Percentiles rank a stretch among this genome's conserved stretches.
Conservation (phyloP, 345 rosid genomes). For the Eucalyptus leucophloia region DNA sequence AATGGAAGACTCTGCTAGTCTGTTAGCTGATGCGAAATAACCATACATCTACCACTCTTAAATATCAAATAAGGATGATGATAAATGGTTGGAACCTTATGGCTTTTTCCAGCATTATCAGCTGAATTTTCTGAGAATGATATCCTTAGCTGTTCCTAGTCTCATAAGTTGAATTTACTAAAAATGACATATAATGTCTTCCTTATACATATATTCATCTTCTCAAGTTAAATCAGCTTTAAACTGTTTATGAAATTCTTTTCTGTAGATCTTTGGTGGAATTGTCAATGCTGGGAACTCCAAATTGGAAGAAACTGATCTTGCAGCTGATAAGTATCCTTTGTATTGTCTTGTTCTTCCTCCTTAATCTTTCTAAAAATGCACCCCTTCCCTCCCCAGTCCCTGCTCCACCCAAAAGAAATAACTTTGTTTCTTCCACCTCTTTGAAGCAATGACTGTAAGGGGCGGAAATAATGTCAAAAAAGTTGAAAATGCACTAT, state of each 20-base stretch:
- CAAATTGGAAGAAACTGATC: slow-evolving; percentile 38
- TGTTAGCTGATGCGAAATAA: not conserved
- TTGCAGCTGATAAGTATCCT: slow-evolving; percentile 90
- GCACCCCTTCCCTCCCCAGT: not conserved
- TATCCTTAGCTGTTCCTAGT: not conserved
- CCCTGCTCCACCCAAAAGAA: not conserved
- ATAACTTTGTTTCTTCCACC: not conserved
- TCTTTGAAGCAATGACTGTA: not conserved
- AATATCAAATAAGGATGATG: not conserved
- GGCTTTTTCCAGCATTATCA: not conserved
- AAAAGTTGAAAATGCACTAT: not conserved
- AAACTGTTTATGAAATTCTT: not conserved
- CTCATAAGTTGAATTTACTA: not conserved
- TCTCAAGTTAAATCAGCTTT: not conserved
- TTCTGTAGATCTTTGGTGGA: slow-evolving; percentile 72
- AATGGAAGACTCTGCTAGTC: not conserved
- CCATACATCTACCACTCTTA: not conserved
- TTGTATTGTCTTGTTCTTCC: not conserved
- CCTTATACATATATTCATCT: not conserved
- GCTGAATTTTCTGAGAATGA: not conserved
- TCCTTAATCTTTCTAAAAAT: not conserved
- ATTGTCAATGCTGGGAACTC: slow-evolving; percentile 85
- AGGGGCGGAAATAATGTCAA: not conserved
- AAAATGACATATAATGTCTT: not conserved
- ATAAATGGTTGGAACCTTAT: not conserved